Evolutionary conservation across 2,329 filamentous ascomycete species (phyloP).

Genomic region (Colletotrichum musae): DNA sequence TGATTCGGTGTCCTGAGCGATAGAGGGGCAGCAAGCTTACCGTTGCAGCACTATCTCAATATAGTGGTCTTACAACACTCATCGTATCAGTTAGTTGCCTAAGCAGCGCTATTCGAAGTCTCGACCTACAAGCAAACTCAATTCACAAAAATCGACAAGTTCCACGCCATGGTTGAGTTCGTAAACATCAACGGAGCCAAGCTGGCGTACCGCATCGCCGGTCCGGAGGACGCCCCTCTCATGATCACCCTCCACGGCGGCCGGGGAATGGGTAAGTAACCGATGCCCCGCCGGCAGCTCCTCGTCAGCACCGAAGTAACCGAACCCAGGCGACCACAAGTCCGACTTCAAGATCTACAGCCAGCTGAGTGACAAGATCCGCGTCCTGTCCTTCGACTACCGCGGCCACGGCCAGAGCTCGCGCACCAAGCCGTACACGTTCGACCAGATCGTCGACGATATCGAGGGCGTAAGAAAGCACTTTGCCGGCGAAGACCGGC

Average conservation of each 20-base stretch:
- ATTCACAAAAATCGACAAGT: background rate
- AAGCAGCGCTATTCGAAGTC: too few species aligned
- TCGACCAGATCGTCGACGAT: slow-evolving; percentile 55
- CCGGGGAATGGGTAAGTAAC: slow-evolving; percentile 50
- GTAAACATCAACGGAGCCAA: slow-evolving; percentile 52
- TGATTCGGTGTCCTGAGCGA: slow-evolving; percentile 9
- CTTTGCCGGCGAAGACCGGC: slow-evolving; percentile 45
- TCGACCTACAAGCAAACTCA: too few species aligned
- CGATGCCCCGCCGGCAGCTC: too few species aligned
- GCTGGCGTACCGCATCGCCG: slow-evolving; percentile 51
- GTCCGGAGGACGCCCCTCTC: slow-evolving; percentile 49
- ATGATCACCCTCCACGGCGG: slow-evolving; percentile 56
- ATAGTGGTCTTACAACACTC: background rate
- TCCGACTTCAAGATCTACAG: slow-evolving; percentile 52
- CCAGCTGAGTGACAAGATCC: slow-evolving; percentile 46
- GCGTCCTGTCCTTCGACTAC: slow-evolving; percentile 54
- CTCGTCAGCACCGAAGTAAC: background rate
- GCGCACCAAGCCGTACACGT: slow-evolving; percentile 52
- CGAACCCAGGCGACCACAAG: slow-evolving; percentile 48
- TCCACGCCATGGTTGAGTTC: slow-evolving; percentile 41
- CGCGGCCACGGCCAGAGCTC: slow-evolving; percentile 55
- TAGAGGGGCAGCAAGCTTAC: background rate
- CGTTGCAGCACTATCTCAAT: background rate
- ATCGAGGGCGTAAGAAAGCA: slow-evolving; percentile 50
- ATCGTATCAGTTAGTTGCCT: background rate